Evolutionary conservation across 352 stramenopile genomes (phyloP), one percentile per base, ranked within the genome.

Genomic region (Globisporangium emineosum): DNA sequence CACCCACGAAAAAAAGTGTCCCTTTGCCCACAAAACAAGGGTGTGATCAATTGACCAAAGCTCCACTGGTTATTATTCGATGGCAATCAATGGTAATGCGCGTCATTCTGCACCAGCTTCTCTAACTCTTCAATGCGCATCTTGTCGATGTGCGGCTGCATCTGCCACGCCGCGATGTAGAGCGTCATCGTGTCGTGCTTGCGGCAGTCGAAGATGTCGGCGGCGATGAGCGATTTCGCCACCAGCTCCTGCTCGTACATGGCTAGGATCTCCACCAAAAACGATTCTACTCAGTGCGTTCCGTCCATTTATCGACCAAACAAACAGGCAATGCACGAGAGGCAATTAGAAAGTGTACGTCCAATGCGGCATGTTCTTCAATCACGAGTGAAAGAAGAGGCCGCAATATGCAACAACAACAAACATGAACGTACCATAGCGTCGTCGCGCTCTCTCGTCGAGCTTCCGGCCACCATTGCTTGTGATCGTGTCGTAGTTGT

Each of bases 211-310:
- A 90, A 88, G 13, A 89, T 70, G 60, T 93, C 85, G 33, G 69
- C 70, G 30, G 76, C 80, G 49, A 95, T 86, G 13, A 95, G 69
- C 29, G 87, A 70, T 73, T 95, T 95, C 52, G 85, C 71, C 57
- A 94, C 62, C 2, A 95, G 70, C 65, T 95, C 87, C 32, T 76
- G 78, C 62, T 93, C 73, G 68, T 88, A 95, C 85, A 95, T 94
- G 29, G 25, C 64, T 7, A 93, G 42, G 47, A 93, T 65, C 61
- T 93, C 78, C 10, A 84, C 51, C 29, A 94, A 50, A 40, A 89
- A 80, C 49, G 49, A 29, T 59, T 93, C 83, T 93, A 25, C 32
- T n/a, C 37, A 37, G n/a, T n/a, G n/a, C 37, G 19, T 30, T n/a
- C n/a, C 27, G 21, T 35, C 0, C 50, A 40, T 12, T 3, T 17